These are phyloP conservation scores for Stevia rebaudiana DNA, from an alignment of 140 eudicot genomes.

Conservation along the genomic window DNA sequence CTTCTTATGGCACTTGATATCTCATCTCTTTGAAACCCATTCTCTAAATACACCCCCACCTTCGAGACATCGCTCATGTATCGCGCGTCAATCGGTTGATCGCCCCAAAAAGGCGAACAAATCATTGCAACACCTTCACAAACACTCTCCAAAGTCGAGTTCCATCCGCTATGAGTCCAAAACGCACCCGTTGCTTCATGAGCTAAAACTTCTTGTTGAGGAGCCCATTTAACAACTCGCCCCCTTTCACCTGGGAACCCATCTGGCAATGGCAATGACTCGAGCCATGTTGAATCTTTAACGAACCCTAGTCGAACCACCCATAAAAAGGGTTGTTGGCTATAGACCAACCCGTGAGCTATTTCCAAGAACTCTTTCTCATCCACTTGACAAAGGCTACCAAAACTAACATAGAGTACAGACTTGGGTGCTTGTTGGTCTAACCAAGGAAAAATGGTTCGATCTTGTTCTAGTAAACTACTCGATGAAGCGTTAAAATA, in stretches of 20 bases:
- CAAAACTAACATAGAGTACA: slow-evolving; percentile 55
- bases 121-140: slow-evolving; percentile 67
- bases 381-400: slow-evolving; percentile 36
- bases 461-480: slow-evolving; percentile 41
- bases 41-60: slow-evolving; percentile 39
- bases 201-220: slow-evolving; percentile 50
- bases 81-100: slow-evolving; percentile 41
- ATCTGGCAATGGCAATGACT: slow-evolving; percentile 42
- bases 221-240: slow-evolving; percentile 52
- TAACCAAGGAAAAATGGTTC: slow-evolving; percentile 46
- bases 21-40: slow-evolving; percentile 34
- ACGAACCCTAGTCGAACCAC: slow-evolving; percentile 50
- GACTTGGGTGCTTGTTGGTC: slow-evolving; percentile 48
- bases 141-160: slow-evolving; percentile 49
- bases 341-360: slow-evolving; percentile 40
- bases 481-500: slow-evolving; percentile 32
- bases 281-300: slow-evolving; percentile 31
- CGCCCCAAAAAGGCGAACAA: slow-evolving; percentile 44
- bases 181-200: slow-evolving; percentile 47
- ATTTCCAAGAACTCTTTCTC: slow-evolving; percentile 38
- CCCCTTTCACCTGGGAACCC: slow-evolving; percentile 35
- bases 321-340: slow-evolving; percentile 48
- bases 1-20: slow-evolving; percentile 31
- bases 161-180: slow-evolving; percentile 72
- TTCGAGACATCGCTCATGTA: slow-evolving; percentile 32